phyloP scores from a whole-genome alignment of 164 flowering plant genomes.

The Buxus sempervirens region DNA sequence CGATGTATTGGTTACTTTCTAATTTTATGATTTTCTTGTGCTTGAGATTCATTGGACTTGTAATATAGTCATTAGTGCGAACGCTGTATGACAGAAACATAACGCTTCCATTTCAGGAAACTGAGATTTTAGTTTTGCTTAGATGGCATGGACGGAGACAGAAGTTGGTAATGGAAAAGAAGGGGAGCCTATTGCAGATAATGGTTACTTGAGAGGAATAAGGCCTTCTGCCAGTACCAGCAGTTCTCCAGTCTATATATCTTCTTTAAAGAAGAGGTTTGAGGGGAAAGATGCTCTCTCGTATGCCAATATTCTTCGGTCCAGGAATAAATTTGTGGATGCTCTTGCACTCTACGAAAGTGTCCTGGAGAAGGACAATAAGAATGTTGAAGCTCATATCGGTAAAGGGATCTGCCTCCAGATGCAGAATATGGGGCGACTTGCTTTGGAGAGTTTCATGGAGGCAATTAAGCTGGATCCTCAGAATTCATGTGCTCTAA shows the following conservation, averaged over 20 bases:
- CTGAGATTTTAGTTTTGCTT: conserved; percentile 4
- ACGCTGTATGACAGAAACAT: background rate
- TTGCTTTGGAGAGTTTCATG: conserved; percentile 80
- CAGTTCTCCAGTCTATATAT: conserved; percentile 24
- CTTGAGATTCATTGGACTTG: background rate
- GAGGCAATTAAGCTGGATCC: conserved; percentile 90
- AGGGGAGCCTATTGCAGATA: conserved; percentile 31
- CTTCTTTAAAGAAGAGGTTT: conserved; percentile 38
- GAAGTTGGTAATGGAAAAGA: conserved; percentile 37
- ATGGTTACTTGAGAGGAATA: conserved; percentile 42
- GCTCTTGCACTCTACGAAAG: conserved; percentile 78
- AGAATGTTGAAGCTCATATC: conserved; percentile 78
- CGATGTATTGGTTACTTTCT: no score
- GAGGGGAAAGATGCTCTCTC: conserved; percentile 83
- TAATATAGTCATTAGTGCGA: background rate
- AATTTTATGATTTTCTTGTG: background rate
- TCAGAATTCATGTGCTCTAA: conserved; percentile 88
- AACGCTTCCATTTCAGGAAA: conserved; percentile 22
- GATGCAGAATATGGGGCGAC: conserved; percentile 78
- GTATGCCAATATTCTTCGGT: conserved; percentile 88
- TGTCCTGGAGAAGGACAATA: conserved; percentile 61
- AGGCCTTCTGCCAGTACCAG: conserved; percentile 32
- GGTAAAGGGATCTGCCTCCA: conserved; percentile 98
- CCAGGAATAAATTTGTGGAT: conserved; percentile 88
- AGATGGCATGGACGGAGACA: conserved; percentile 55